A percentile compares a stretch with the other conserved stretches of the same genome.
These are phyloP conservation scores for Penicillium hordei DNA, from an alignment of 2,329 filamentous ascomycete species.

Conservation along the genomic window DNA sequence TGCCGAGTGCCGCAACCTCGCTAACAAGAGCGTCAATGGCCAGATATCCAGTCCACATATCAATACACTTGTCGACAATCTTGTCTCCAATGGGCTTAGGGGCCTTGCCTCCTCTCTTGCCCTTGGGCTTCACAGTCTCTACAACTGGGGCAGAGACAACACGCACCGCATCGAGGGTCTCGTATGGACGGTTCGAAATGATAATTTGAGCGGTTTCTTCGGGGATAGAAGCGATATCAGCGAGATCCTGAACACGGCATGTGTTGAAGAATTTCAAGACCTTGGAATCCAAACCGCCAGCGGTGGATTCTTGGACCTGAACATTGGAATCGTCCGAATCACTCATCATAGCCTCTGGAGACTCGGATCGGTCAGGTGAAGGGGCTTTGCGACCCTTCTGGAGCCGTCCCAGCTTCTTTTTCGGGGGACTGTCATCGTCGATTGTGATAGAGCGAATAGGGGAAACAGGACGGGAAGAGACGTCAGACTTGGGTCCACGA, in stretches of 20 bases:
- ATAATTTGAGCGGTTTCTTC: slow-evolving; percentile 68
- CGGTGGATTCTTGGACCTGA: slow-evolving; percentile 40
- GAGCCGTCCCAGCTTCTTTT: slow-evolving; percentile 42
- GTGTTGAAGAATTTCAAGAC: slow-evolving; percentile 82
- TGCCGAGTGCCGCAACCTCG: slow-evolving; percentile 71
- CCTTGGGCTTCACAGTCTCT: slow-evolving; percentile 45
- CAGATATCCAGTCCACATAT: slow-evolving; percentile 76
- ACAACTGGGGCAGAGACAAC: slow-evolving; percentile 56
- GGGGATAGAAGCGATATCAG: slow-evolving; percentile 76
- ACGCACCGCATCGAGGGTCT: slow-evolving; percentile 63
- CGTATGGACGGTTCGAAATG: slow-evolving; percentile 73
- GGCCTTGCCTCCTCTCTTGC: slow-evolving; percentile 47
- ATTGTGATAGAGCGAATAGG: slow-evolving; percentile 22
- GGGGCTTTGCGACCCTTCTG: slow-evolving; percentile 50
- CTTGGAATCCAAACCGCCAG: slow-evolving; percentile 51
- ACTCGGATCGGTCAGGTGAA: slow-evolving; percentile 33
- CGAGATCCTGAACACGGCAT: slow-evolving; percentile 71
- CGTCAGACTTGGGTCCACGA: slow-evolving; percentile 34
- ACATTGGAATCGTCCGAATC: slow-evolving; percentile 50
- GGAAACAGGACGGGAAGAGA: slow-evolving; percentile 26
- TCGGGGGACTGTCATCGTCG: slow-evolving; percentile 23
- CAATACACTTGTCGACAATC: slow-evolving; percentile 64
- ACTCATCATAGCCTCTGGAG: slow-evolving; percentile 37
- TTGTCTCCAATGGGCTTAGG: slow-evolving; percentile 63
- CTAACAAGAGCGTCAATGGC: slow-evolving; percentile 80